phyloP scores from a whole-genome alignment of 768 basidiomycete species.

The Suillus lakei region DNA sequence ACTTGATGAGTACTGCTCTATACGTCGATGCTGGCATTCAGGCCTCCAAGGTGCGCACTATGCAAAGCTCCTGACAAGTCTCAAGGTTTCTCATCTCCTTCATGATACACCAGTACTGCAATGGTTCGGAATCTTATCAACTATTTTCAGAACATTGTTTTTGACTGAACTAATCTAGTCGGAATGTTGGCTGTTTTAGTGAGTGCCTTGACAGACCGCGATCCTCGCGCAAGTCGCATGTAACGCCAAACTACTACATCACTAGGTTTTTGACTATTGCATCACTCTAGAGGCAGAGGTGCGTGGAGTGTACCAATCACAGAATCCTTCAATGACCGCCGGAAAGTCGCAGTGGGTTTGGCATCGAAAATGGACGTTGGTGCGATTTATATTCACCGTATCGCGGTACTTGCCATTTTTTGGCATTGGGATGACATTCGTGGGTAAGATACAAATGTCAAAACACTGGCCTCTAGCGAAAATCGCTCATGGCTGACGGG shows the following conservation, averaged over 20 bases:
- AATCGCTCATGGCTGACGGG: not conserved
- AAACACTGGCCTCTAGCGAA: not conserved
- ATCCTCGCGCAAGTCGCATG: not conserved
- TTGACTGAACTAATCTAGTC: not conserved
- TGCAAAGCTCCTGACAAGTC: not conserved
- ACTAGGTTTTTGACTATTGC: slow-evolving; percentile 25
- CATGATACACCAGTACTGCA: not conserved
- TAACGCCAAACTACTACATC: not conserved
- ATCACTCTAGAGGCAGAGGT: slow-evolving; percentile 30
- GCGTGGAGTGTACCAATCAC: not conserved
- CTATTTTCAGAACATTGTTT: not conserved
- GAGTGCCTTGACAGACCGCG: not conserved
- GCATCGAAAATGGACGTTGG: slow-evolving; percentile 26
- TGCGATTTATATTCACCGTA: slow-evolving; percentile 29
- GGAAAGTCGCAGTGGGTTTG: slow-evolving; percentile 27
- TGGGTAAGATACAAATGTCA: not conserved
- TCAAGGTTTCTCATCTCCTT: not conserved
- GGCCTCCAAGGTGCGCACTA: not conserved
- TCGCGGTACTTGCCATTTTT: slow-evolving; percentile 33
- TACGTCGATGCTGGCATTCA: not conserved
- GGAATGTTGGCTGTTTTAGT: not conserved
- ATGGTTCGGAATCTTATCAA: not conserved
- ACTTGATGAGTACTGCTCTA: not conserved
- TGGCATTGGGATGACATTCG: slow-evolving; percentile 7
- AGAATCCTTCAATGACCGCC: not conserved